Evolutionary conservation across 1,284 basidiomycete genomes (phyloP).

Genomic region (Lignosus rhinocerotis): DNA sequence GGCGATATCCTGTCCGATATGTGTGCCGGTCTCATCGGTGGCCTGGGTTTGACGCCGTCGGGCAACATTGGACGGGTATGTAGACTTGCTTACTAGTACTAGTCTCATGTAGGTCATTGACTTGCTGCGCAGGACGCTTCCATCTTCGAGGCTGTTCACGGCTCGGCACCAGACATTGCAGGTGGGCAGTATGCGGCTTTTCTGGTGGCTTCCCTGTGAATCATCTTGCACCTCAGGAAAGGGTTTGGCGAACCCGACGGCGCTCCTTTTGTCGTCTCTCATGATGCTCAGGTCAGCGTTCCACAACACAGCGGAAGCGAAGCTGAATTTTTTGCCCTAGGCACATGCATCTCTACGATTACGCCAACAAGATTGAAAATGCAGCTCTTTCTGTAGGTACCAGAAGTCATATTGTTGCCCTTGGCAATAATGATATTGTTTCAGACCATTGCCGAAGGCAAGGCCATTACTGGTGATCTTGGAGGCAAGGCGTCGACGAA

Average conservation of each 20-base stretch:
- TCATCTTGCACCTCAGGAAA: slow-evolving; percentile 57
- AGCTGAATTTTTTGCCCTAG: slow-evolving; percentile 43
- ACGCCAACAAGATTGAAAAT: slow-evolving; percentile 91
- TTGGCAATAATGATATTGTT: slow-evolving; percentile 16
- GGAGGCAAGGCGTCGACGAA: slow-evolving; percentile 88
- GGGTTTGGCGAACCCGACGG: slow-evolving; percentile 97
- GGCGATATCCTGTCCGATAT: slow-evolving; percentile 99
- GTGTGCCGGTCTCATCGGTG: slow-evolving; percentile 98
- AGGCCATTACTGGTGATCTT: slow-evolving; percentile 89
- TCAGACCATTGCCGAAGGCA: slow-evolving; percentile 94
- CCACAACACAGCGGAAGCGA: not conserved
- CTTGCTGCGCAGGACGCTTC: slow-evolving; percentile 79
- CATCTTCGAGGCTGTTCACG: slow-evolving; percentile 99
- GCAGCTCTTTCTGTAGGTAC: slow-evolving; percentile 76
- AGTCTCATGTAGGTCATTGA: slow-evolving; percentile 6
- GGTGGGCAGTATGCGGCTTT: slow-evolving; percentile 41
- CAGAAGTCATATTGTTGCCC: slow-evolving; percentile 19
- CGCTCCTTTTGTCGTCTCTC: slow-evolving; percentile 89
- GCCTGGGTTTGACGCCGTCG: slow-evolving; percentile 95
- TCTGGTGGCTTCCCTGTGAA: slow-evolving; percentile 29
- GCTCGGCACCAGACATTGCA: slow-evolving; percentile 89
- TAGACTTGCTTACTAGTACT: slow-evolving; percentile 11
- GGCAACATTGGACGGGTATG: slow-evolving; percentile 94
- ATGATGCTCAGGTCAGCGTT: slow-evolving; percentile 89
- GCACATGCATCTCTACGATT: slow-evolving; percentile 90